phyloP scores from a whole-genome alignment of 2,329 filamentous ascomycete genomes.

The Penicillium crustosum region DNA sequence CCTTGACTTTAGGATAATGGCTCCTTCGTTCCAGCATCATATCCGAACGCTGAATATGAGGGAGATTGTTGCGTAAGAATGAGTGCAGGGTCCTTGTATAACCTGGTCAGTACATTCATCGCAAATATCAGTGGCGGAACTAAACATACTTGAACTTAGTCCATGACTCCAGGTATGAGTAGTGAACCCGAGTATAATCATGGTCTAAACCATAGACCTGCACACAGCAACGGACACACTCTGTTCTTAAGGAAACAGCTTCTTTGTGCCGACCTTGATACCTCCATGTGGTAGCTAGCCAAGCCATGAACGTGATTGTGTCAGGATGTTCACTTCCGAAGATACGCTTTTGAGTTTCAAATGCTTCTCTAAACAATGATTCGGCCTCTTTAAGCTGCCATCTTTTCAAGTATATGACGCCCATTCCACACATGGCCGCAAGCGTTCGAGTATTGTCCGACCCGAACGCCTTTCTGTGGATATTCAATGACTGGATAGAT shows the following conservation, averaged over 20 bases:
- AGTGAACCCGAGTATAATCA: too few species aligned
- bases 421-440: neutral
- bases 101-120: neutral
- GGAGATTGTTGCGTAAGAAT: too few species aligned
- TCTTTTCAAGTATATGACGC: neutral
- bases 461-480: neutral
- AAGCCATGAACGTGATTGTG: neutral
- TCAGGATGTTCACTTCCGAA: neutral
- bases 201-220: neutral
- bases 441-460: neutral
- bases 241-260: too few species aligned
- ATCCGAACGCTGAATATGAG: neutral
- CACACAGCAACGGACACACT: neutral
- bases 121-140: too few species aligned
- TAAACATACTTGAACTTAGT: slow-evolving; percentile 1
- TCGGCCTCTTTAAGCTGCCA: slow-evolving; percentile 4
- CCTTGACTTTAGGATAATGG: slow-evolving; percentile 1
- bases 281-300: neutral
- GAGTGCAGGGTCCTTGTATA: neutral
- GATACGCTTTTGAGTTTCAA: neutral
- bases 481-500: neutral
- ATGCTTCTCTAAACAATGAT: neutral
- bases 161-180: neutral
- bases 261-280: too few species aligned
- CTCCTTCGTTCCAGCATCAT: neutral